A percentile compares a stretch with the other conserved stretches of the same genome.
Evolutionary conservation across 2,329 filamentous ascomycete species (phyloP).

Genomic region (Blumeria hordei): DNA sequence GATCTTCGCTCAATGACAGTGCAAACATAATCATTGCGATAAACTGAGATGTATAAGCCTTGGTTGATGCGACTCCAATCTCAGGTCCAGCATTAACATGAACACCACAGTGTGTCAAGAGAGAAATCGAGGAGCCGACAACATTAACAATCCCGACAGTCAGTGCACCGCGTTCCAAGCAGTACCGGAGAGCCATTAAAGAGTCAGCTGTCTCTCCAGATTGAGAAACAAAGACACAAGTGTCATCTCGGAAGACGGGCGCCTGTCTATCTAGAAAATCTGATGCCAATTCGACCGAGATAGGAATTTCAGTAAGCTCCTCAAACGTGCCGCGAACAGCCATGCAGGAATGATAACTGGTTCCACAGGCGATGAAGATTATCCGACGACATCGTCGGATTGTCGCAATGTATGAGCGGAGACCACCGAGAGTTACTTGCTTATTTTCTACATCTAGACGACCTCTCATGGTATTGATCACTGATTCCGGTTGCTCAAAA

Average conservation of each 20-base stretch:
- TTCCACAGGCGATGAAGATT: slow-evolving; percentile 98
- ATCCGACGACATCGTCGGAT: slow-evolving; percentile 92
- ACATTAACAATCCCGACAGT: slow-evolving; percentile 98
- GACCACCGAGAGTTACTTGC: slow-evolving; percentile 81
- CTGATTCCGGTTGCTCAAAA: slow-evolving; percentile 97
- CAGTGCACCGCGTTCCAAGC: slow-evolving; percentile 85
- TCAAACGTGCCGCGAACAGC: slow-evolving; percentile 94
- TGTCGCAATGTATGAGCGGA: slow-evolving; percentile 87
- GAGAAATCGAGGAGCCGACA: slow-evolving; percentile 92
- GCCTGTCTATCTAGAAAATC: slow-evolving; percentile 95
- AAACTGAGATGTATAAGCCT: slow-evolving; percentile 98
- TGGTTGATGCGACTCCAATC: slow-evolving; percentile 96
- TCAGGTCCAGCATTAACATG: slow-evolving; percentile 98
- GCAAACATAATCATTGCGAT: slow-evolving; percentile 99
- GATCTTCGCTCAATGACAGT: slow-evolving; percentile 83
- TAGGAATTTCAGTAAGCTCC: slow-evolving; percentile 93
- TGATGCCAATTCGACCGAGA: slow-evolving; percentile 86
- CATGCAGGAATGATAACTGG: slow-evolving; percentile 98
- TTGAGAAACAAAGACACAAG: slow-evolving; percentile 95
- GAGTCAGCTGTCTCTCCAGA: slow-evolving; percentile 97
- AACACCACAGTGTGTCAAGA: slow-evolving; percentile 97
- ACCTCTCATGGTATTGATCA: slow-evolving; percentile 99
- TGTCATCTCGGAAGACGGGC: slow-evolving; percentile 97
- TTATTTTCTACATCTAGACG: slow-evolving; percentile 86
- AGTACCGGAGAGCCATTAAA: slow-evolving; percentile 90